phyloP scores from a whole-genome alignment of 1,284 basidiomycete species.

The Inonotus hispidus region DNA sequence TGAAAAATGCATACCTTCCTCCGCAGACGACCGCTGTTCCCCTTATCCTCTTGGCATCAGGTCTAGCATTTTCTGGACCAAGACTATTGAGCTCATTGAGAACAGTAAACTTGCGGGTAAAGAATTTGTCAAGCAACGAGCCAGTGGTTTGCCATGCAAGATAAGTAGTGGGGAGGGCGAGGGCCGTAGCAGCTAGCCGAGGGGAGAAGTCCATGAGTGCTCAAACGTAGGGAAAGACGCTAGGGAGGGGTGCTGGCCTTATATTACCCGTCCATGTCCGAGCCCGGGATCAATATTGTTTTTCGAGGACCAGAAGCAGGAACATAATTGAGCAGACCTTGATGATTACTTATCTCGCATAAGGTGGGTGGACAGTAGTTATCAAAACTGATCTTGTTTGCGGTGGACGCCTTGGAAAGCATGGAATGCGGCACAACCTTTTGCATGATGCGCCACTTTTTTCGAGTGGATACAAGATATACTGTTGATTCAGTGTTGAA shows the following conservation, averaged over 20 bases:
- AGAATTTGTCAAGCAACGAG: conserved; percentile 2
- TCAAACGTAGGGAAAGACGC: not conserved
- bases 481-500: too few relatives aligned
- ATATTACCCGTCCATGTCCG: not conserved
- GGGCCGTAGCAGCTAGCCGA: not conserved
- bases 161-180: conserved; percentile 3
- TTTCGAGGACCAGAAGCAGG: not conserved
- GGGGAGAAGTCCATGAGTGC: conserved; percentile 5
- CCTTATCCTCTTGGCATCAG: conserved; percentile 19
- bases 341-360: not conserved
- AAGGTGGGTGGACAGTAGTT: not conserved
- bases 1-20: conserved; percentile 23
- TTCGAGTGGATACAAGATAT: too few relatives aligned
- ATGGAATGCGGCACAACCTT: not conserved
- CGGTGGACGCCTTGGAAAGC: too few relatives aligned
- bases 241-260: not conserved
- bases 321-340: not conserved
- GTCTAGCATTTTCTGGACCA: conserved; percentile 6
- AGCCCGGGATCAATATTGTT: not conserved
- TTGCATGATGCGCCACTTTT: not conserved
- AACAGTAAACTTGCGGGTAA: conserved; percentile 14
- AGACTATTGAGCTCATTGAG: conserved; percentile 16
- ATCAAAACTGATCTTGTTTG: not conserved
- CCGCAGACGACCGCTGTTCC: conserved; percentile 28
- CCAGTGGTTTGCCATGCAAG: conserved; percentile 6